phyloP scores from a whole-genome alignment of 257 asterid species.

The Eustoma russellianum region DNA sequence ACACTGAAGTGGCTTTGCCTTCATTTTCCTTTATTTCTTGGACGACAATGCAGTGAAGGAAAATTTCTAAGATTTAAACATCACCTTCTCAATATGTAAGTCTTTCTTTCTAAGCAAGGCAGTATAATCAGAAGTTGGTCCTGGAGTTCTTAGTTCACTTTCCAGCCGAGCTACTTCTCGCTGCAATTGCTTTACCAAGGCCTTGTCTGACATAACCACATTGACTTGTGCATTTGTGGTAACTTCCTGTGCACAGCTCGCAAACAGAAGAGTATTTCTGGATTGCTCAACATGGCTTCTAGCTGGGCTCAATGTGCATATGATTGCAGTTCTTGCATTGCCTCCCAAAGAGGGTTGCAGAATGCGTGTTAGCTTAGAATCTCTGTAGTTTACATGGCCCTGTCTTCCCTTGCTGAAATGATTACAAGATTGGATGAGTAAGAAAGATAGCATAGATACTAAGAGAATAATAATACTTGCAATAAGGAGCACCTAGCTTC shows the following conservation, averaged over 20 bases:
- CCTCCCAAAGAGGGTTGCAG: slow-evolving; percentile 99
- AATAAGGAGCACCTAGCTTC: neutral
- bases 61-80: slow-evolving; percentile 9
- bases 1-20: too few relatives aligned
- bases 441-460: neutral
- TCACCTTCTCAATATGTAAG: slow-evolving; percentile 77
- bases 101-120: slow-evolving; percentile 78
- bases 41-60: neutral
- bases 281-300: slow-evolving; percentile 98
- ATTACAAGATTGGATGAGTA: neutral
- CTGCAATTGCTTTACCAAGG: slow-evolving; percentile 96
- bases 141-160: slow-evolving; percentile 78
- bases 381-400: slow-evolving; percentile 92
- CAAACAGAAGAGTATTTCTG: slow-evolving; percentile 91
- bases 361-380: slow-evolving; percentile 94
- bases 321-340: slow-evolving; percentile 96
- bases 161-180: slow-evolving; percentile 95
- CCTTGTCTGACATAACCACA: slow-evolving; percentile 98
- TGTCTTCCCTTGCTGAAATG: slow-evolving; percentile 92
- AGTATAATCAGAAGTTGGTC: slow-evolving; percentile 59
- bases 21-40: too few relatives aligned
- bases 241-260: slow-evolving; percentile 96
- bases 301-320: slow-evolving; percentile 95
- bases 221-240: slow-evolving; percentile 96
- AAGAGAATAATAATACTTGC: neutral